Evolutionary conservation across 2,329 filamentous ascomycete species (phyloP).

Genomic region (Parafenestella ontariensis): DNA sequence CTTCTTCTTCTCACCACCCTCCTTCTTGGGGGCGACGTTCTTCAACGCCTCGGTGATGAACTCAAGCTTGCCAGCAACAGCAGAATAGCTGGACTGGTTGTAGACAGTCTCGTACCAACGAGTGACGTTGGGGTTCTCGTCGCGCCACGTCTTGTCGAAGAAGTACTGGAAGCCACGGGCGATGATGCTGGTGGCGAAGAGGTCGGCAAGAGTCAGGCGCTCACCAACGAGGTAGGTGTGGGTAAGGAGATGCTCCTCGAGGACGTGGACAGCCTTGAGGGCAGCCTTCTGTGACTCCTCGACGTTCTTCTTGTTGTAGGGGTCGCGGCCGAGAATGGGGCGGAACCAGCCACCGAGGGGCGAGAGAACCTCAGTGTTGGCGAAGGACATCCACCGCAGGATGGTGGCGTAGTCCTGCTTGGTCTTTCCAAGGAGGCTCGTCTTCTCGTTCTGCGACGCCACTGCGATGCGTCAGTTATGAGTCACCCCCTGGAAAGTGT

Average conservation of each 20-base stretch:
- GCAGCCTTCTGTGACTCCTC: conserved; percentile 78
- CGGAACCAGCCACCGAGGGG: conserved; percentile 81
- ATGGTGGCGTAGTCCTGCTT: conserved; percentile 99
- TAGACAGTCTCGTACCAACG: conserved; percentile 95
- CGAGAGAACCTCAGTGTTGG: conserved; percentile 85
- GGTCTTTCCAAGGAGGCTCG: conserved; percentile 97
- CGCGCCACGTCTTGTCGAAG: conserved; percentile 89
- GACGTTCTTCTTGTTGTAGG: conserved; percentile 98
- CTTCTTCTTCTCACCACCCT: conserved; percentile 73
- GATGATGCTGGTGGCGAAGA: conserved; percentile 82
- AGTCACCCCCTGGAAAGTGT: conserved; percentile 34
- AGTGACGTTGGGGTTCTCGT: conserved; percentile 80
- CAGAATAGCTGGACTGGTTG: conserved; percentile 90
- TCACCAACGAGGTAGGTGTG: conserved; percentile 98
- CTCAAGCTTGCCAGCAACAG: conserved; percentile 75
- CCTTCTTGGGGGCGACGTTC: conserved; percentile 76
- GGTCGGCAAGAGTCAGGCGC: conserved; percentile 94
- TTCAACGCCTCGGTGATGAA: conserved; percentile 83
- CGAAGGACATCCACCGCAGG: conserved; percentile 97
- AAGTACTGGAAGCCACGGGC: conserved; percentile 91
- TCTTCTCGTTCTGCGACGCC: conserved; percentile 99
- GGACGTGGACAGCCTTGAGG: conserved; percentile 70
- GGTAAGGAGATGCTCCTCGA: conserved; percentile 87
- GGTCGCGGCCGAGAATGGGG: conserved; percentile 79
- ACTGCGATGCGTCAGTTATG: conserved; percentile 63